Evolutionary conservation across 2,329 filamentous ascomycete genomes (phyloP).

Genomic region (Teratosphaeria zuluensis): DNA sequence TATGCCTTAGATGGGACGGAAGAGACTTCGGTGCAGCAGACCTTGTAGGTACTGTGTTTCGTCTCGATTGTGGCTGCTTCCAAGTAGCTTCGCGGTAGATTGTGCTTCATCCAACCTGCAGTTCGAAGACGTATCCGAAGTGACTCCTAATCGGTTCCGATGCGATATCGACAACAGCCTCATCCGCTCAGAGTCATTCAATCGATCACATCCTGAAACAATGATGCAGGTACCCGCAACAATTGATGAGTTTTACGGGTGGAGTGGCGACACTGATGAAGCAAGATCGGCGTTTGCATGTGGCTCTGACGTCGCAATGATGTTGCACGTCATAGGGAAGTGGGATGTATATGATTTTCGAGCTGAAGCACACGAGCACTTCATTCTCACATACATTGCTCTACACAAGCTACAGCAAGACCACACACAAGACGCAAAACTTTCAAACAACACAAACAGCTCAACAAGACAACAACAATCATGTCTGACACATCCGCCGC

Average conservation of each 20-base stretch:
- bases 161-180: no score
- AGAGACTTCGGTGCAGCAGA: no score
- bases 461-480: neutral
- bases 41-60: no score
- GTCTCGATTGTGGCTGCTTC: no score
- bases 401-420: neutral
- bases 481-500: conserved; percentile 2
- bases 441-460: neutral
- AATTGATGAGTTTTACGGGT: neutral
- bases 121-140: no score
- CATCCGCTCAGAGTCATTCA: no score
- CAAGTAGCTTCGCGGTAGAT: no score
- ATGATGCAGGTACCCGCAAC: neutral
- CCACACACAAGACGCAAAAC: neutral
- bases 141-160: no score
- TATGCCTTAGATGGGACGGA: no score
- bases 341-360: neutral
- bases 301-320: neutral
- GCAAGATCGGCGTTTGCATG: neutral
- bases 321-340: neutral
- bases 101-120: no score
- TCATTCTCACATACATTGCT: neutral
- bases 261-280: neutral
- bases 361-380: neutral
- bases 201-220: neutral